Percentiles rank a stretch among this genome's conserved stretches.
Evolutionary conservation across 1,139 yeast genomes (phyloP).

Genomic region (Yamadazyma sp.): DNA sequence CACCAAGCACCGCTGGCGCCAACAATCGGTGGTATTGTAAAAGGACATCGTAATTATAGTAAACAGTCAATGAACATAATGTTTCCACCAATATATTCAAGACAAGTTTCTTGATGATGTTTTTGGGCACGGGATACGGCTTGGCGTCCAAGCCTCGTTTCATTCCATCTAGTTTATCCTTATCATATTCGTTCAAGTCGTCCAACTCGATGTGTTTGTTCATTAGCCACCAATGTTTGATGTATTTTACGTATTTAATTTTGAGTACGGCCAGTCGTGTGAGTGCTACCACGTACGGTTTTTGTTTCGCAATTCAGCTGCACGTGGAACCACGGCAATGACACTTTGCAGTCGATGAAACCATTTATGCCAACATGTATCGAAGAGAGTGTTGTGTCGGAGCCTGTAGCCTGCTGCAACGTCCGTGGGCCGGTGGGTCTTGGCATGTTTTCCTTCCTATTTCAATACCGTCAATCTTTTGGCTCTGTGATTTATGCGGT

Average conservation of each 20-base stretch:
- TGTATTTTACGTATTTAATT: background rate
- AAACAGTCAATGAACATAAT: slow-evolving; percentile 22
- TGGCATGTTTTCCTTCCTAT: too few species aligned
- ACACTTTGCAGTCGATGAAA: too few species aligned
- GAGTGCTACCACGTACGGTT: slow-evolving; percentile 1
- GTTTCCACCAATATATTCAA: slow-evolving; percentile 26
- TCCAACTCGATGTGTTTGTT: slow-evolving; percentile 12
- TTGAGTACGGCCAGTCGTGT: slow-evolving; percentile 6
- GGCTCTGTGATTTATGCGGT: too few species aligned
- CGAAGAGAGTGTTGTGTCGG: too few species aligned
- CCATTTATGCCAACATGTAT: too few species aligned
- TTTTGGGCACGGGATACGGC: slow-evolving; percentile 22
- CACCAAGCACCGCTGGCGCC: slow-evolving; percentile 47
- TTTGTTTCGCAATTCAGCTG: background rate
- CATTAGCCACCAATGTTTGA: slow-evolving; percentile 7
- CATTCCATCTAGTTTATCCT: slow-evolving; percentile 12
- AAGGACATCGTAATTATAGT: slow-evolving; percentile 28
- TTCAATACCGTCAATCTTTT: too few species aligned
- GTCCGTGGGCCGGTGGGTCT: too few species aligned
- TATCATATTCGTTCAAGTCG: slow-evolving; percentile 9
- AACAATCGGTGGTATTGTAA: slow-evolving; percentile 23
- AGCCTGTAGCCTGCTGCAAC: too few species aligned
- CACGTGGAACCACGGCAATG: too few species aligned
- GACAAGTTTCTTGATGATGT: slow-evolving; percentile 16
- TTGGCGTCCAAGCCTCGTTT: slow-evolving; percentile 17